Base-by-base conservation (phyloP, 805 yeast species). In the Jamesozyma hellenica region DNA sequence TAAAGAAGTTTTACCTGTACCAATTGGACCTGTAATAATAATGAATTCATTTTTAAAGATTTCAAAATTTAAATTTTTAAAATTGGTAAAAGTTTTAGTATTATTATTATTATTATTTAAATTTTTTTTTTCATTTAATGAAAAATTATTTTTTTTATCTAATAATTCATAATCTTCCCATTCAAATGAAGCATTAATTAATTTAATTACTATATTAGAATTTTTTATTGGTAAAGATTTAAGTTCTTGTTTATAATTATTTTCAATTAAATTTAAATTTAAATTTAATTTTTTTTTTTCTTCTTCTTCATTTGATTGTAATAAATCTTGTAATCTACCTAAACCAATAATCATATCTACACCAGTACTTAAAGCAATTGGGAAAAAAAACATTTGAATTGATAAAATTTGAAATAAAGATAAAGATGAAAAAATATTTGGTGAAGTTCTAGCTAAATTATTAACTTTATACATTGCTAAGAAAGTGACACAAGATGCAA, bases 1-100 rank as follows among this genome's bases (percentile, higher is more conserved):
- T 19, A 86, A 62, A 0, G 92, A 81, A 0, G 88, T 67, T 55
- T 85, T 85, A 42, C 95, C 95, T 3, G 85, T 70, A 2, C 95
- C 95, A 51, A 85, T 82, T 1, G 79, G 61, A 13, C 95, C 95
- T 2, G 60, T 52, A 15, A 56, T 48, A 38, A 56, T 80, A 7
- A 85, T 63, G 38, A 87, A 74, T 53, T 84, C 94, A 17, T 83
- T 82, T 41, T 71, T 72, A 32, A 65, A 59, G 34, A 85, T 64
- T 1, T 60, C 53, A 16, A 85, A 57, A 46, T 76, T 66, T 42
- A 85, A 58, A 51, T 79, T 48, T n/a, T 32, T 49, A 42, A 53
- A 78, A 51, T 50, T 84, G 70, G 46, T 42, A 44, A 35, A 48
- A 33, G 49, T 51, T 26, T 49, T 49, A 26, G 47, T 53, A n/a